Evolutionary conservation across 2,329 filamentous ascomycete genomes (phyloP).

Genomic region (Graphilbum ipis-grandicollis): DNA sequence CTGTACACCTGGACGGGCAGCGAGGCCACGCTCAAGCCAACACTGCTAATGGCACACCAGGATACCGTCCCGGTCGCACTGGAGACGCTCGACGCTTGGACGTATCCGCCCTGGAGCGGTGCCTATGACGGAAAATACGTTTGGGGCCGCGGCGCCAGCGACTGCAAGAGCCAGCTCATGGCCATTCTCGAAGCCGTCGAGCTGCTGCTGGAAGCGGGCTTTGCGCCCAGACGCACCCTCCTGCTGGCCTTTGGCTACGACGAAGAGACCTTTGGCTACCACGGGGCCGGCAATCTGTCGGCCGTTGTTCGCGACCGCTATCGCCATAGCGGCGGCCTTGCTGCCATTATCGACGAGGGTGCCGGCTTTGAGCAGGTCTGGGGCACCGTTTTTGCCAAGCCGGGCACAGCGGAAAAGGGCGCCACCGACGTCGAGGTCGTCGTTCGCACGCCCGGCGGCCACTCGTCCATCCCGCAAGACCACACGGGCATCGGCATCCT

Average conservation of each 20-base stretch:
- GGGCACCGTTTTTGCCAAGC: conserved; percentile 29
- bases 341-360: conserved; percentile 46
- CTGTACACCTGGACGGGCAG: conserved; percentile 39
- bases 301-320: conserved; percentile 27
- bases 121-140: conserved; percentile 37
- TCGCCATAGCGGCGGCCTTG: conserved; percentile 32
- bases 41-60: conserved; percentile 44
- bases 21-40: conserved; percentile 30
- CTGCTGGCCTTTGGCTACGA: conserved; percentile 46
- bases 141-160: conserved; percentile 42
- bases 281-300: conserved; percentile 32
- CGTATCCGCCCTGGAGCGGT: conserved; percentile 39
- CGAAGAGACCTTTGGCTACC: conserved; percentile 36
- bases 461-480: conserved; percentile 37
- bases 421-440: conserved; percentile 38
- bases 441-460: conserved; percentile 38
- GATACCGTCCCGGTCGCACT: conserved; percentile 43
- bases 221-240: conserved; percentile 34
- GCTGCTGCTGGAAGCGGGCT: conserved; percentile 28
- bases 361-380: conserved; percentile 25
- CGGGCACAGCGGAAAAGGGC: conserved; percentile 43
- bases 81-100: conserved; percentile 33
- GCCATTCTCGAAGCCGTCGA: conserved; percentile 38
- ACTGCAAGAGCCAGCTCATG: conserved; percentile 45
- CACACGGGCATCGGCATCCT: conserved; percentile 37